These are phyloP conservation scores for Saturnispora ahearnii DNA, from an alignment of 805 yeast species.

Conservation along the genomic window DNA sequence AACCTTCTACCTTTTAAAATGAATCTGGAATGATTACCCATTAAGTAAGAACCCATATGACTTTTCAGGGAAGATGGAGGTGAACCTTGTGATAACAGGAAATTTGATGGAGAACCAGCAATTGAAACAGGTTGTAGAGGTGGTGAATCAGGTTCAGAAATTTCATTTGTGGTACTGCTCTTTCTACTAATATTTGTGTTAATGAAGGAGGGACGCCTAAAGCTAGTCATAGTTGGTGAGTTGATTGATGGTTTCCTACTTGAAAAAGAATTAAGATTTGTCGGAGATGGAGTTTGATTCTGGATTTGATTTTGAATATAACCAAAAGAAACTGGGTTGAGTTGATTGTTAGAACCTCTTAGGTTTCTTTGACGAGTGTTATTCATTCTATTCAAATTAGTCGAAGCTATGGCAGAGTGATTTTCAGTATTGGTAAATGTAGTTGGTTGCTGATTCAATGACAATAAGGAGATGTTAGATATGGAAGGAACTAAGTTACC, in stretches of 20 bases:
- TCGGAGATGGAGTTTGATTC: constrained; percentile 2
- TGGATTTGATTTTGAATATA: constrained; percentile 1
- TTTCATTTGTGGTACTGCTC: constrained; percentile 8
- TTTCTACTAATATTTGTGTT: constrained; percentile 1
- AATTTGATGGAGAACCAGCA: constrained; percentile 47
- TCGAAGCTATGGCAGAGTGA: neutral
- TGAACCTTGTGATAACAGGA: constrained; percentile 44
- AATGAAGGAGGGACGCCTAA: constrained; percentile 3
- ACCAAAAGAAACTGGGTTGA: constrained; percentile 3
- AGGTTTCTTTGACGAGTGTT: neutral
- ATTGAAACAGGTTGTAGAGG: constrained; percentile 41
- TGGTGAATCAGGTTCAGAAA: constrained; percentile 41
- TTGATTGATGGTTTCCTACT: constrained; percentile 14
- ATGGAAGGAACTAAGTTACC: constrained; percentile 29
- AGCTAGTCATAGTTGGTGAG: constrained; percentile 6
- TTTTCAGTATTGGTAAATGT: neutral
- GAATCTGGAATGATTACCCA: constrained; percentile 5
- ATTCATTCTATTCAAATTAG: neutral
- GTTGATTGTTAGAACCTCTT: neutral
- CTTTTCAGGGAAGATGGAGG: constrained; percentile 35
- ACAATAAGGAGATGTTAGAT: constrained; percentile 29
- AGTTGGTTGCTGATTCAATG: constrained; percentile 22
- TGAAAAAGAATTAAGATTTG: constrained; percentile 1
- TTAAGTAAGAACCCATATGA: constrained; percentile 6
- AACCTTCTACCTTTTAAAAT: neutral